A percentile compares a stretch with the other conserved stretches of the same genome.
These are phyloP conservation scores for Solanum ahanhuiri DNA, from an alignment of 257 asterid species.

Conservation along the genomic window DNA sequence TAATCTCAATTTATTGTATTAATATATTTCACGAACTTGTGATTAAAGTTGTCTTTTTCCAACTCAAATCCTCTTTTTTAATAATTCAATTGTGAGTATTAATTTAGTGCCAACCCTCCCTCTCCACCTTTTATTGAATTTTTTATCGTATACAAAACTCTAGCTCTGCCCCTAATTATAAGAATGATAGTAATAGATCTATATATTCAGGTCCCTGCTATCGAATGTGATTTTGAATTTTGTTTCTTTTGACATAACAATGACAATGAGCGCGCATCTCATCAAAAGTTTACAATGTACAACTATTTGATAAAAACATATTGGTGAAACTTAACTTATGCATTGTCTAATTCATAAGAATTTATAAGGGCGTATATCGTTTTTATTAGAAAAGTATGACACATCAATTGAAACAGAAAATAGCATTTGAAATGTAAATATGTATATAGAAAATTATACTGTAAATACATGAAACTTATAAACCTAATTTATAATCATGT, in stretches of 20 bases:
- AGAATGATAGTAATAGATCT: not conserved
- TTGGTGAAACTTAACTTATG: not conserved
- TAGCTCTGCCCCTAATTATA: not conserved
- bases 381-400: too few relatives aligned
- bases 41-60: constrained; percentile 5
- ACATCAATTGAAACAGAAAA: not conserved
- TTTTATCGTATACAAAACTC: not conserved
- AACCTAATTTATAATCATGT: not conserved
- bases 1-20: not conserved
- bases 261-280: not conserved
- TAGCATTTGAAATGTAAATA: not conserved
- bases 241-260: not conserved
- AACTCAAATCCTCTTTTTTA: not conserved
- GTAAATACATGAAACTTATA: not conserved
- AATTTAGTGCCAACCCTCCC: not conserved
- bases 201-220: not conserved
- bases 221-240: not conserved
- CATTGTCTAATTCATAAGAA: not conserved
- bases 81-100: not conserved
- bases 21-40: not conserved
- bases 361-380: not conserved
- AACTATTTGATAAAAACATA: not conserved
- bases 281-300: not conserved
- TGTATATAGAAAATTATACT: not conserved
- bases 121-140: not conserved